Conservation (phyloP, 805 yeast species). For the Priceomyces castillae region DNA sequence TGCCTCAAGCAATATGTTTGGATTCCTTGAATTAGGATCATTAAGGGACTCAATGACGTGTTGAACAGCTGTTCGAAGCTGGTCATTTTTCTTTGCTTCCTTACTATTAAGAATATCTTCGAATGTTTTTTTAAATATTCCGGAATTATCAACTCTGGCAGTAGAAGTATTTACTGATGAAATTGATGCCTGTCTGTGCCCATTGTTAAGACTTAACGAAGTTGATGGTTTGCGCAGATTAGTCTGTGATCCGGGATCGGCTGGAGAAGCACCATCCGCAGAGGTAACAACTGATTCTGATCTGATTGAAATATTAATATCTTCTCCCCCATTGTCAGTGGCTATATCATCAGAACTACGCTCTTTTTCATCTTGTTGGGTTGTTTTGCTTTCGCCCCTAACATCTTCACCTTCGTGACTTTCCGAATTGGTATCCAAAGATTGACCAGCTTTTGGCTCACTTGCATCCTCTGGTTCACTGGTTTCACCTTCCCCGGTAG, state of each 20-base stretch:
- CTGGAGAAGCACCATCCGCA: background rate
- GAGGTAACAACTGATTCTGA: background rate
- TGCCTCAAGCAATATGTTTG: constrained; percentile 69
- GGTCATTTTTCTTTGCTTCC: constrained; percentile 56
- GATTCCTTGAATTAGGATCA: constrained; percentile 39
- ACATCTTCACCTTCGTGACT: background rate
- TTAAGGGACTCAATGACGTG: constrained; percentile 44
- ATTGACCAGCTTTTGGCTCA: background rate
- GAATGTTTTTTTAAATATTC: constrained; percentile 51
- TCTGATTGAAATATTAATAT: background rate
- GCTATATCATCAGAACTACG: background rate
- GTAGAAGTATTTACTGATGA: constrained; percentile 13
- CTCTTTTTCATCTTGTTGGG: constrained; percentile 1
- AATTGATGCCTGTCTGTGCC: constrained; percentile 16
- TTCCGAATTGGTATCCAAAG: background rate
- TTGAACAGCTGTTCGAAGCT: constrained; percentile 34
- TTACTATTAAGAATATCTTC: constrained; percentile 55
- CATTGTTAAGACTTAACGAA: constrained; percentile 3
- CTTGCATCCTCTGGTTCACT: background rate
- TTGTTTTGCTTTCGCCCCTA: background rate
- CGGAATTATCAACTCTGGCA: constrained; percentile 23
- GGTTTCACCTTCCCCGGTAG: background rate
- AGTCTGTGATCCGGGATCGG: background rate
- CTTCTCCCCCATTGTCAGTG: background rate
- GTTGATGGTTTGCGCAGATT: constrained; percentile 5